Conservation (phyloP, 1,284 basidiomycete genomes). For the Apiotrichum siamense region DNA sequence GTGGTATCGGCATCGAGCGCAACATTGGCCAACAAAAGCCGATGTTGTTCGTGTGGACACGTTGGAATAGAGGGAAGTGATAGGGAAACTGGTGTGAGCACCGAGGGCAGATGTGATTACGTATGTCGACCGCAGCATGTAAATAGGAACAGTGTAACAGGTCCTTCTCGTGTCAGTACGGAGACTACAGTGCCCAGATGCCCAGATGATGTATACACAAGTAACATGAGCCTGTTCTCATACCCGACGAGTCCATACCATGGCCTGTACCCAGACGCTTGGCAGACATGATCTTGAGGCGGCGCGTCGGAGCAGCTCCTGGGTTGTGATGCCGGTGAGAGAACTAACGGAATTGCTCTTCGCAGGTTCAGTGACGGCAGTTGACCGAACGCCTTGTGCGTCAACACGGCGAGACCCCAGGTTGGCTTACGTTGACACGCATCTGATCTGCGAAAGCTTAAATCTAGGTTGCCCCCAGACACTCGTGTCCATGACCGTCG, state of each 20-base stretch:
- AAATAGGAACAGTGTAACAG: slow-evolving; percentile 38
- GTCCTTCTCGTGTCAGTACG: slow-evolving; percentile 14
- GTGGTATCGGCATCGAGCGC: slow-evolving; percentile 18
- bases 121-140: slow-evolving; percentile 53
- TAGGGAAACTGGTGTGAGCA: slow-evolving; percentile 28
- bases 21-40: slow-evolving; percentile 42
- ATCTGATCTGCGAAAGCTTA: slow-evolving; percentile 23
- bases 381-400: slow-evolving; percentile 34
- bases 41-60: slow-evolving; percentile 40
- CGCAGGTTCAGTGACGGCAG: slow-evolving; percentile 42
- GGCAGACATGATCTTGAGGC: slow-evolving; percentile 39
- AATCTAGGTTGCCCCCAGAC: slow-evolving; percentile 7
- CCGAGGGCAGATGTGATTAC: slow-evolving; percentile 13
- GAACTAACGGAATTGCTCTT: slow-evolving; percentile 47
- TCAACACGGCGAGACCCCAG: neutral
- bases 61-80: slow-evolving; percentile 32
- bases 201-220: slow-evolving; percentile 23
- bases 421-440: slow-evolving; percentile 25
- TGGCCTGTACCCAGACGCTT: slow-evolving; percentile 37
- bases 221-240: slow-evolving; percentile 13
- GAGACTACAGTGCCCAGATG: slow-evolving; percentile 19
- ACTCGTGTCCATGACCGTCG: neutral
- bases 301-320: slow-evolving; percentile 49
- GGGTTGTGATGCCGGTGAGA: slow-evolving; percentile 47
- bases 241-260: slow-evolving; percentile 27